These are phyloP conservation scores for Hypoxylon sp. DNA, from an alignment of 2,329 filamentous ascomycete genomes.

Conservation along the genomic window DNA sequence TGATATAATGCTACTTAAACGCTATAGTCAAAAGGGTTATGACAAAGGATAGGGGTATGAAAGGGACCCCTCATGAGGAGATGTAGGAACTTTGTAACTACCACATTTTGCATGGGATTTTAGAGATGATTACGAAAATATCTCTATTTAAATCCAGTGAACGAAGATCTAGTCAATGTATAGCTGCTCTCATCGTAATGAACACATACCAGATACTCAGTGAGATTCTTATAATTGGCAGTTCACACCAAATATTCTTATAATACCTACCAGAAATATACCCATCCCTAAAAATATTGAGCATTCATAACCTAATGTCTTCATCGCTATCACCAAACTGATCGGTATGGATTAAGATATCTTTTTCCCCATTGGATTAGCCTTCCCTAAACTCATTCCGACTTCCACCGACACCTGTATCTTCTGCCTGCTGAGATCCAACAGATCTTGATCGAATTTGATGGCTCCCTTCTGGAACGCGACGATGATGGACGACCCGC, in stretches of 20 bases:
- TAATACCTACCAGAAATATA: neutral
- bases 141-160: neutral
- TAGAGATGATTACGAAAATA: neutral
- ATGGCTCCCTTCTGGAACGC: constrained; percentile 58
- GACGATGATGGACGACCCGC: constrained; percentile 60
- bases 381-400: constrained; percentile 56
- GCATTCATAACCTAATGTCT: neutral
- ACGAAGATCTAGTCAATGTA: neutral
- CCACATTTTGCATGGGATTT: neutral
- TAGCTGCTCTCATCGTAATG: neutral
- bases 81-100: neutral
- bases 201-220: neutral
- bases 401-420: constrained; percentile 58
- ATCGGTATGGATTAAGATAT: neutral
- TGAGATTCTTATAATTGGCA: neutral
- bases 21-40: constrained; percentile 18
- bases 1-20: neutral
- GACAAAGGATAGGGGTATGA: constrained; percentile 14
- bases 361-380: constrained; percentile 26
- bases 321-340: neutral
- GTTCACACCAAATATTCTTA: no score
- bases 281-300: neutral
- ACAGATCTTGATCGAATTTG: constrained; percentile 58
- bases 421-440: constrained; percentile 52
- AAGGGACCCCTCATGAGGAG: constrained; percentile 3